Evolutionary conservation across 2,329 filamentous ascomycete species (phyloP).

Genomic region (Lecanicillium sp.): DNA sequence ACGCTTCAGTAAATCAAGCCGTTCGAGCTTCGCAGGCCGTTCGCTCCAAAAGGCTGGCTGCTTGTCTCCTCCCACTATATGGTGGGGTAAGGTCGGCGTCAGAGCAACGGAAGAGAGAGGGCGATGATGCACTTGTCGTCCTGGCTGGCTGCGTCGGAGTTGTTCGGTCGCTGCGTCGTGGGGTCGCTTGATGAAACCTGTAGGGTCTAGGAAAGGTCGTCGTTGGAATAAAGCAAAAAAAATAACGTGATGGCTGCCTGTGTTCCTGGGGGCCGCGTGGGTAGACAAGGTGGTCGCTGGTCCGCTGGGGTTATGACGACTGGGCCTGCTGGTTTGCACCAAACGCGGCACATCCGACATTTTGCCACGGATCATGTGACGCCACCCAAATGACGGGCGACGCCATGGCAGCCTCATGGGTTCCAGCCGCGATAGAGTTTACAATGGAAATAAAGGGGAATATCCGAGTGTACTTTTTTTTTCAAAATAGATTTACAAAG

Average conservation of each 20-base stretch:
- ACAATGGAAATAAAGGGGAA: background rate
- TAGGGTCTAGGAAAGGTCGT: background rate
- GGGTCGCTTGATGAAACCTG: too few relatives aligned
- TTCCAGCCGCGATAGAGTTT: too few relatives aligned
- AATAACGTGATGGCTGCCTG: constrained; percentile 1
- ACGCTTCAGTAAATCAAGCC: too few relatives aligned
- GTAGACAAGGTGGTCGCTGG: constrained; percentile 4
- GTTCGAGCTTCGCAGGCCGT: too few relatives aligned
- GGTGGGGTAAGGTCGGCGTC: constrained; percentile 9
- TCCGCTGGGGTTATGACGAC: constrained; percentile 25
- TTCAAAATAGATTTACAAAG: background rate
- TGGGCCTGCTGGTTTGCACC: background rate
- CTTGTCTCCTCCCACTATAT: constrained; percentile 1
- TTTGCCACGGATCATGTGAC: constrained; percentile 29
- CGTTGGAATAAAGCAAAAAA: background rate
- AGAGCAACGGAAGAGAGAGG: constrained; percentile 1
- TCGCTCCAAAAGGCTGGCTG: constrained; percentile 5
- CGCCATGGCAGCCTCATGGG: constrained; percentile 1
- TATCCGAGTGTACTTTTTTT: too few relatives aligned
- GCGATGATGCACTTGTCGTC: too few relatives aligned
- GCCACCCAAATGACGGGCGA: constrained; percentile 20
- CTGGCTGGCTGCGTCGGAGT: too few relatives aligned
- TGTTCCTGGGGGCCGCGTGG: constrained; percentile 3
- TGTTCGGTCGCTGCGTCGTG: too few relatives aligned
- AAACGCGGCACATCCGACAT: constrained; percentile 20